Percentiles rank a stretch among this genome's conserved stretches.
phyloP scores from a whole-genome alignment of 805 yeast genomes.

The Alloascoidea africana region DNA sequence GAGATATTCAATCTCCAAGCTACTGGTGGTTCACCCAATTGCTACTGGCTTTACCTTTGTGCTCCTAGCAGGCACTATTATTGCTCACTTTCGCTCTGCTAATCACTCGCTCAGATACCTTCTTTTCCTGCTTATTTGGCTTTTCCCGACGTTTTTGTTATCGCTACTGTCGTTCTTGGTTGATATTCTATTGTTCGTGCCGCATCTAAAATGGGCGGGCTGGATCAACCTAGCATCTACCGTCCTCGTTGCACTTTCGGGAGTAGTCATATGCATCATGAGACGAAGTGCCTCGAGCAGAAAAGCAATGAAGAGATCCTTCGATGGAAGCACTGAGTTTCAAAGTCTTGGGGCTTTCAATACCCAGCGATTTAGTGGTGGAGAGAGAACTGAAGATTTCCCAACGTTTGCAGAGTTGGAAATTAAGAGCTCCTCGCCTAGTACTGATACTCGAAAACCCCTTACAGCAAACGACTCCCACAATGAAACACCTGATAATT shows the following conservation, averaged over 20 bases:
- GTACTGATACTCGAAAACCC: neutral
- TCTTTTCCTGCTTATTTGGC: constrained; percentile 36
- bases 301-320: constrained; percentile 11
- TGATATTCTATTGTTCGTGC: constrained; percentile 66
- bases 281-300: constrained; percentile 42
- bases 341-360: constrained; percentile 5
- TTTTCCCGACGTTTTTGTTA: constrained; percentile 55
- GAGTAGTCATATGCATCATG: constrained; percentile 55
- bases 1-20: constrained; percentile 38
- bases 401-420: constrained; percentile 6
- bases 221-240: constrained; percentile 71
- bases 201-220: constrained; percentile 67
- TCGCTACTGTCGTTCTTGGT: constrained; percentile 64
- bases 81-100: constrained; percentile 23
- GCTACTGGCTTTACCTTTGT: constrained; percentile 39
- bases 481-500: neutral
- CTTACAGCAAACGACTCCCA: neutral
- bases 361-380: constrained; percentile 3
- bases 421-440: constrained; percentile 5
- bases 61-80: constrained; percentile 23
- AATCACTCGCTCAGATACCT: constrained; percentile 26
- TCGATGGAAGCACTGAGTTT: constrained; percentile 6
- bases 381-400: constrained; percentile 3
- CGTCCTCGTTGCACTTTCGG: constrained; percentile 43
- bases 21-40: constrained; percentile 54